phyloP scores from a whole-genome alignment of 2,329 filamentous ascomycete species.

The Fusarium sororula region DNA sequence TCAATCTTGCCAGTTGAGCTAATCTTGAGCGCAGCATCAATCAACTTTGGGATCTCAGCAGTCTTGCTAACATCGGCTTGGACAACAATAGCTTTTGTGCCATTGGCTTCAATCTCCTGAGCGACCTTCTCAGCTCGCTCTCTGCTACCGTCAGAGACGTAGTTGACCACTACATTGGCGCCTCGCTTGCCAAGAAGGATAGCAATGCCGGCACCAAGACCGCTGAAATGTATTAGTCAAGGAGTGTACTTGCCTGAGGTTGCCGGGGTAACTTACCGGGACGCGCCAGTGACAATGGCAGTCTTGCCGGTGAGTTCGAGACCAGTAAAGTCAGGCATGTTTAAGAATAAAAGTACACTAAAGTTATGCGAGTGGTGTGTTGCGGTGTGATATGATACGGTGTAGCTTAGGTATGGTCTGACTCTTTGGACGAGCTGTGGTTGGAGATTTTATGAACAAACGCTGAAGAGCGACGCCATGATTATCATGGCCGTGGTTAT shows the following conservation, averaged over 20 bases:
- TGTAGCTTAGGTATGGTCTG: background rate
- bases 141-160: background rate
- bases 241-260: background rate
- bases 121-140: background rate
- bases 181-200: background rate
- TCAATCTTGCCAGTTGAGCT: background rate
- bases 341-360: background rate
- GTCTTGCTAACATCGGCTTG: background rate
- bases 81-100: background rate
- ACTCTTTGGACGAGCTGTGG: background rate
- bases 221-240: background rate
- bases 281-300: background rate
- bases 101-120: background rate
- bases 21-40: background rate
- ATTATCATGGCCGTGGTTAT: background rate
- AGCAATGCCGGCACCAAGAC: background rate
- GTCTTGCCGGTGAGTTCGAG: background rate
- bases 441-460: background rate
- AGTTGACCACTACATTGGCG: background rate
- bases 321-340: background rate
- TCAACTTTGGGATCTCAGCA: background rate
- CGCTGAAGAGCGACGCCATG: background rate
- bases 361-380: background rate
- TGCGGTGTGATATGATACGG: background rate
- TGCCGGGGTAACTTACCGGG: background rate